phyloP scores from a whole-genome alignment of 352 stramenopile species.

The Chrysophaeum taylorii region DNA sequence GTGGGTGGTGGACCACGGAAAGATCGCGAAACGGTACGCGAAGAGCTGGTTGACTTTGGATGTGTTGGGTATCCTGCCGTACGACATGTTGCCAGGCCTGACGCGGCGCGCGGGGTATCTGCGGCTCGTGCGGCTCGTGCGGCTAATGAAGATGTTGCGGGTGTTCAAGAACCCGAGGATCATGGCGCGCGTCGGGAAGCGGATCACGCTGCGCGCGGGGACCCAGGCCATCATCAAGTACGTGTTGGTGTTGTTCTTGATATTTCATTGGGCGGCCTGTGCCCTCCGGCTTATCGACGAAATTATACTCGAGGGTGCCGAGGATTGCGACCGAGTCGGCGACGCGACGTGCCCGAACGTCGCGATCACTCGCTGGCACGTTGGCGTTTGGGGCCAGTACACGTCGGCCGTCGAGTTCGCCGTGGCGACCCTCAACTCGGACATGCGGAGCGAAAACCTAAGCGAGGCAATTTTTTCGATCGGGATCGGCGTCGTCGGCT shows the following conservation, averaged over 20 bases:
- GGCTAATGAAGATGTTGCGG: background rate
- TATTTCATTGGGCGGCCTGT: background rate
- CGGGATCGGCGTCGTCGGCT: background rate
- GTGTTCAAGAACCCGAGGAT: background rate
- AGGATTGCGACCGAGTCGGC: background rate
- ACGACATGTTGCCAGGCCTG: background rate
- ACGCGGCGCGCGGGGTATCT: background rate
- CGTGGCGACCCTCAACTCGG: background rate
- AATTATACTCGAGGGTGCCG: background rate
- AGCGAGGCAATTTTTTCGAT: background rate
- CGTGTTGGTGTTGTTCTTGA: background rate
- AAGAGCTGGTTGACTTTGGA: conserved; percentile 15
- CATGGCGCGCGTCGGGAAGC: background rate
- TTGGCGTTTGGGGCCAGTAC: background rate
- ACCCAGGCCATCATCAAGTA: background rate
- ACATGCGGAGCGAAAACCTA: background rate
- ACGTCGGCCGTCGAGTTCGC: background rate
- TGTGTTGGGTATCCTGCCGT: conserved; percentile 15
- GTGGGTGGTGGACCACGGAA: background rate
- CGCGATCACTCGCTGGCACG: background rate
- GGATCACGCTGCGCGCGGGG: background rate
- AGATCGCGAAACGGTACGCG: conserved; percentile 7
- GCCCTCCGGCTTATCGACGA: background rate
- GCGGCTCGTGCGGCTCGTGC: background rate
- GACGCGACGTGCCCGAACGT: background rate